Evolutionary conservation across 1,284 basidiomycete species (phyloP).

Genomic region (Sphaerobolus stellatus): DNA sequence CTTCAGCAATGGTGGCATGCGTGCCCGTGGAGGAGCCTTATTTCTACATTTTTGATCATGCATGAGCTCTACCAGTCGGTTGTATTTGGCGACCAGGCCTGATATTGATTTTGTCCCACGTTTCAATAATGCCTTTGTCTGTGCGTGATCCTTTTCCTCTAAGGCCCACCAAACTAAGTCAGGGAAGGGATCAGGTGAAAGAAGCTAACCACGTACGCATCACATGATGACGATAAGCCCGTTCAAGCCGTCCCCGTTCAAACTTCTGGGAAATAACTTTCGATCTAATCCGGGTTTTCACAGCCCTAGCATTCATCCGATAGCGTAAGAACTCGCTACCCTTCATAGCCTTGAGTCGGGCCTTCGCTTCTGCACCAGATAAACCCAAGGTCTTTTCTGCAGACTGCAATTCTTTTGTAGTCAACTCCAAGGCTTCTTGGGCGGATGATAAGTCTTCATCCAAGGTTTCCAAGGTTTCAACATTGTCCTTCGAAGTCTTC

Average conservation of each 20-base stretch:
- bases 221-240: conserved; percentile 7
- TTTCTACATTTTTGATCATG: neutral
- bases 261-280: conserved; percentile 11
- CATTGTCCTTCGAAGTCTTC: too few relatives aligned
- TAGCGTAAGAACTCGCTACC: conserved; percentile 2
- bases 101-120: neutral
- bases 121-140: neutral
- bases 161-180: neutral
- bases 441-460: too few relatives aligned
- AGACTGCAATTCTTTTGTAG: neutral
- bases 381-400: neutral
- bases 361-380: conserved; percentile 9
- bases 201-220: too few relatives aligned
- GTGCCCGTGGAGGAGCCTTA: neutral
- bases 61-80: neutral
- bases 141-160: neutral
- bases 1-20: neutral
- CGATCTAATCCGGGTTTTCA: conserved; percentile 13
- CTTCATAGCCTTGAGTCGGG: conserved; percentile 2
- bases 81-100: neutral
- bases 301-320: conserved; percentile 14
- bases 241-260: conserved; percentile 12
- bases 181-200: conserved; percentile 8
- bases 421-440: neutral
- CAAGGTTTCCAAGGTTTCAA: too few relatives aligned